These are phyloP conservation scores for Dipteronia dyeriana DNA, from an alignment of 345 rosid genomes.

Conservation along the genomic window DNA sequence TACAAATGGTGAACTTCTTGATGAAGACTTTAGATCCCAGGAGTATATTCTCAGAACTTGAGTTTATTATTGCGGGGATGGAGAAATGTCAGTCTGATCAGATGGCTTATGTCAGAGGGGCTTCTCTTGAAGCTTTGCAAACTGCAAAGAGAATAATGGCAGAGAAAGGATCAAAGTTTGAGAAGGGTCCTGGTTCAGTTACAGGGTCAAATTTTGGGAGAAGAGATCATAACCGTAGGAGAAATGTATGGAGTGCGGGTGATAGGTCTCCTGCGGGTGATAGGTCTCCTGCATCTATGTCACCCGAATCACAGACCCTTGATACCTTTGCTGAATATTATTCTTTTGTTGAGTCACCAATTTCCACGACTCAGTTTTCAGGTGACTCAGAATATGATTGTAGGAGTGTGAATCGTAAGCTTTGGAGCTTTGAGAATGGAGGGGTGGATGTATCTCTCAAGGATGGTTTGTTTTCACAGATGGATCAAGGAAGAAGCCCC, in stretches of 20 bases:
- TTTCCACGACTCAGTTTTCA: conserved; percentile 48
- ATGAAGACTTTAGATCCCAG: conserved; percentile 84
- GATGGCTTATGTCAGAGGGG: conserved; percentile 87
- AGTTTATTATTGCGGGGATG: conserved; percentile 70
- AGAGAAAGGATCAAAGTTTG: conserved; percentile 57
- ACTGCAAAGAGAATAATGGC: conserved; percentile 66
- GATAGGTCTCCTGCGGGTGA: conserved; percentile 40
- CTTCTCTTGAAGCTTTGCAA: conserved; percentile 87
- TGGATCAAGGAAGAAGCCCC: conserved; percentile 44
- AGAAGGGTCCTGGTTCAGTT: conserved; percentile 58
- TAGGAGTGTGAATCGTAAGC: conserved; percentile 67
- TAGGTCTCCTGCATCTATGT: conserved; percentile 49
- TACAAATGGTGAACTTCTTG: conserved; percentile 87
- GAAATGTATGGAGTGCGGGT: conserved; percentile 26
- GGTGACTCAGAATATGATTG: conserved; percentile 40
- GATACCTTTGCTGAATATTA: conserved; percentile 59
- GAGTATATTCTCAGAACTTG: conserved; percentile 77
- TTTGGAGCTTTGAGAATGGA: conserved; percentile 54
- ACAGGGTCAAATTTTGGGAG: conserved; percentile 66
- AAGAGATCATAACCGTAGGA: conserved; percentile 34
- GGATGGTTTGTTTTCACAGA: conserved; percentile 72
- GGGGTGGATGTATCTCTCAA: conserved; percentile 68
- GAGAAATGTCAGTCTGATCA: conserved; percentile 80
- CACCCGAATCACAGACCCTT: conserved; percentile 84
- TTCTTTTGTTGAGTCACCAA: conserved; percentile 58